Evolutionary conservation across 129 eudicot genomes (phyloP).

Genomic region (Arctium minus): DNA sequence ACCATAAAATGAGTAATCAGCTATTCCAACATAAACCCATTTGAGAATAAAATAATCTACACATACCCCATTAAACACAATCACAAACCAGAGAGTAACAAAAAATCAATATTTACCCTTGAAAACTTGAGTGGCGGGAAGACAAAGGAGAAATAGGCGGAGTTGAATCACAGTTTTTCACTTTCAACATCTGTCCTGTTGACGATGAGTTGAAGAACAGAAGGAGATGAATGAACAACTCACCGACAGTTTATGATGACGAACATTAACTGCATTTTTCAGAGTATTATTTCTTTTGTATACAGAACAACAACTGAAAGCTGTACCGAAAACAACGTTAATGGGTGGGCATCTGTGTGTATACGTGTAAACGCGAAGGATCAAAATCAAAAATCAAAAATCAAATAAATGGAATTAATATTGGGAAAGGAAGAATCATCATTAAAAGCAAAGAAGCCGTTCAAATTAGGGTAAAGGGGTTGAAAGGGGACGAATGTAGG

Average conservation of each 20-base stretch:
- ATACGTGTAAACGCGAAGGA: not conserved
- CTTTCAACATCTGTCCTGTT: slow-evolving; percentile 10
- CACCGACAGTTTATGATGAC: slow-evolving; percentile 26
- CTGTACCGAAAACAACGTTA: slow-evolving; percentile 16
- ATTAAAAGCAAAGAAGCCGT: slow-evolving; percentile 12
- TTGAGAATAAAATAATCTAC: not conserved
- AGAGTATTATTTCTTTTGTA: not conserved
- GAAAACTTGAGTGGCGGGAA: slow-evolving; percentile 16
- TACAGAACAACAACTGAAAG: not conserved
- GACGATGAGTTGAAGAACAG: not conserved
- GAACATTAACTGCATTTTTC: slow-evolving; percentile 15
- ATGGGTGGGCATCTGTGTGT: not conserved
- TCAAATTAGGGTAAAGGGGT: slow-evolving; percentile 5
- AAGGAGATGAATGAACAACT: not conserved
- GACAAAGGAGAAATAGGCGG: slow-evolving; percentile 24
- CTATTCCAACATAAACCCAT: not conserved
- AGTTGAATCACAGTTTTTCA: slow-evolving; percentile 23
- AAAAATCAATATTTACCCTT: slow-evolving; percentile 3
- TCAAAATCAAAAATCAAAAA: not conserved
- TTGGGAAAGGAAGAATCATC: not conserved
- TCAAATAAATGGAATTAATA: not conserved
- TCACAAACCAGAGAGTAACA: not conserved
- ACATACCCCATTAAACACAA: no score
- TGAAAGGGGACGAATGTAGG: slow-evolving; percentile 3
- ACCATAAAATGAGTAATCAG: not conserved